These are phyloP conservation scores for Setomelanomma holmii DNA, from an alignment of 2,329 filamentous ascomycete genomes.

Conservation along the genomic window DNA sequence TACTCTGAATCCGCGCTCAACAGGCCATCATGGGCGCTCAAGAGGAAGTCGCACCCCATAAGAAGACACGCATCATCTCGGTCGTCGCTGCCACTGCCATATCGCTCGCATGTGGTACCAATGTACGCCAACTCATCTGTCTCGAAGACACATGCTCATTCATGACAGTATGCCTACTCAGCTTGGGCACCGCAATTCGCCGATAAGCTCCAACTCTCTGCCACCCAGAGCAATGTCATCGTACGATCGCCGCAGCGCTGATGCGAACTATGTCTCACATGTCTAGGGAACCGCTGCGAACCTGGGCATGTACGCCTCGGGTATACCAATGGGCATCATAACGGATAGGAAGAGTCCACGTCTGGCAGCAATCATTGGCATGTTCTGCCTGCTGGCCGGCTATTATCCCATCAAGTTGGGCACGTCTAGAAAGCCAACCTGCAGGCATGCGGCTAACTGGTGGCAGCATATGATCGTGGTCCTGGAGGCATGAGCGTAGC, in stretches of 20 bases:
- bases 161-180: constrained; percentile 87
- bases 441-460: constrained; percentile 30
- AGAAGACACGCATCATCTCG: constrained; percentile 76
- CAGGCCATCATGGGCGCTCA: constrained; percentile 31
- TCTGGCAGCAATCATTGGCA: constrained; percentile 77
- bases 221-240: constrained; percentile 93
- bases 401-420: constrained; percentile 82
- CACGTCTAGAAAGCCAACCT: constrained; percentile 29
- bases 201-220: constrained; percentile 81
- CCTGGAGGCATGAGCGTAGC: constrained; percentile 62
- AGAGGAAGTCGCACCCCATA: constrained; percentile 52
- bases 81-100: constrained; percentile 85
- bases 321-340: constrained; percentile 86
- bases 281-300: constrained; percentile 71
- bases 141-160: constrained; percentile 30
- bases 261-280: constrained; percentile 34
- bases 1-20: constrained; percentile 17
- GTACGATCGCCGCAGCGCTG: constrained; percentile 55
- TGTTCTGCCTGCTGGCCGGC: constrained; percentile 74
- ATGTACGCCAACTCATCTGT: constrained; percentile 63
- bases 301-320: constrained; percentile 90
- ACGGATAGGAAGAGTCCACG: constrained; percentile 84
- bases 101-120: constrained; percentile 89
- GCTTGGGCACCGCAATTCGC: constrained; percentile 98
- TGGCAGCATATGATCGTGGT: constrained; percentile 73